A percentile compares a stretch with the other conserved stretches of the same genome.
These are phyloP conservation scores for Annulohypoxylon maeteangense DNA, from an alignment of 495 filamentous ascomycete species.

Conservation along the genomic window DNA sequence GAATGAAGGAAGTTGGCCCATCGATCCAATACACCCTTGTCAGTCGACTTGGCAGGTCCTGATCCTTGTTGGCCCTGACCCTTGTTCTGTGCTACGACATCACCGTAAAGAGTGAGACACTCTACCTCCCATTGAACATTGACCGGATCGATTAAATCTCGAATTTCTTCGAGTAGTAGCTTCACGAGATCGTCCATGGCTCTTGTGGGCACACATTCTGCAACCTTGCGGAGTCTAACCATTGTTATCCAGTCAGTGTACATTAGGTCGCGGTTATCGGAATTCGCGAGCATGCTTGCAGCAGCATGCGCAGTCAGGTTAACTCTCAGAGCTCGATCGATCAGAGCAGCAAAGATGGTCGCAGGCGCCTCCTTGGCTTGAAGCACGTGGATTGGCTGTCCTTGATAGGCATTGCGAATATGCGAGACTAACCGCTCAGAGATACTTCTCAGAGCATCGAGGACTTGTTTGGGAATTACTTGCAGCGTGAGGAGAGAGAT, in stretches of 20 bases:
- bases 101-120: constrained; percentile 63
- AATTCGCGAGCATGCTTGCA: constrained; percentile 77
- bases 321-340: constrained; percentile 87
- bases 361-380: constrained; percentile 88
- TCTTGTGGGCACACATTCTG: constrained; percentile 68
- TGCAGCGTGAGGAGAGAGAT: constrained; percentile 86
- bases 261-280: constrained; percentile 86
- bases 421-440: constrained; percentile 80
- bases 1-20: constrained; percentile 85
- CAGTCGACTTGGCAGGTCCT: constrained; percentile 41
- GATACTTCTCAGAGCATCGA: constrained; percentile 85
- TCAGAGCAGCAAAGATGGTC: constrained; percentile 83
- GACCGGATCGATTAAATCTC: constrained; percentile 73
- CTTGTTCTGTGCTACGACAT: constrained; percentile 59
- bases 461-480: constrained; percentile 83
- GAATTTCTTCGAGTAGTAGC: constrained; percentile 79
- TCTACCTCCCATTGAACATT: constrained; percentile 66
- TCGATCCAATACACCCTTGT: constrained; percentile 76
- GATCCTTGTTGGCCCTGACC: constrained; percentile 37
- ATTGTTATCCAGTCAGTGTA: constrained; percentile 87
- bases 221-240: constrained; percentile 76
- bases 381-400: constrained; percentile 83
- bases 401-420: constrained; percentile 80
- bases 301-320: constrained; percentile 91
- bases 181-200: constrained; percentile 75